phyloP scores from a whole-genome alignment of 225 moss, liverwort and hornwort species.

The Pleurozium schreberi region DNA sequence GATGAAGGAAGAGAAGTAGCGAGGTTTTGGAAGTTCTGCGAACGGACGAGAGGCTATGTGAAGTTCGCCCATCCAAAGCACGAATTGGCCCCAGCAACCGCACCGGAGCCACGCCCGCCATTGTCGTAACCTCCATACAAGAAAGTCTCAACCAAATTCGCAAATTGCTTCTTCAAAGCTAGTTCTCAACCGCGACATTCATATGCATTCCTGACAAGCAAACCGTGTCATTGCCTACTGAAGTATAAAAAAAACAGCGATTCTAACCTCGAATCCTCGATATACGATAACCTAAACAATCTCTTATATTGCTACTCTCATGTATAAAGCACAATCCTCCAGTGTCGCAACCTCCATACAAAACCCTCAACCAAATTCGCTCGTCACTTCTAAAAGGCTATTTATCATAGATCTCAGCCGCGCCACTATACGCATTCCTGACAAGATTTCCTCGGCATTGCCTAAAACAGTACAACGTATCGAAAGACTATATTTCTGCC shows the following conservation, averaged over 20 bases:
- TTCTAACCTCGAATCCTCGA: not conserved
- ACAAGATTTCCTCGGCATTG: not conserved
- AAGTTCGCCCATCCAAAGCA: conserved; percentile 20
- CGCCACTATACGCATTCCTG: not conserved
- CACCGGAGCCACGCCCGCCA: conserved; percentile 38
- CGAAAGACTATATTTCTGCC: not conserved
- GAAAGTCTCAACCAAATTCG: not conserved
- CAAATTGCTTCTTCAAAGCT: not conserved
- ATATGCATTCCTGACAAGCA: not conserved
- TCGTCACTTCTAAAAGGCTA: not conserved
- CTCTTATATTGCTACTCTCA: not conserved
- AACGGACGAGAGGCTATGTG: conserved; percentile 18
- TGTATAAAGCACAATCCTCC: not conserved
- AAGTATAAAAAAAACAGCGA: not conserved
- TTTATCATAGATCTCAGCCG: not conserved
- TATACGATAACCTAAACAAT: not conserved
- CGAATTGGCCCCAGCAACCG: conserved; percentile 31
- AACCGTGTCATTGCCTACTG: not conserved
- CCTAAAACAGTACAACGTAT: not conserved
- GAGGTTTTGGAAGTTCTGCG: conserved; percentile 18
- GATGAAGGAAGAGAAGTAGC: conserved; percentile 20
- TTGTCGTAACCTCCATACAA: conserved; percentile 26
- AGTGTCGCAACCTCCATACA: not conserved
- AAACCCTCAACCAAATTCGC: not conserved
- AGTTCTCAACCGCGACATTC: not conserved